A percentile compares a stretch with the other conserved stretches of the same genome.
Evolutionary conservation across 2,329 filamentous ascomycete species (phyloP).

Genomic region (Penicillium corylophilum): DNA sequence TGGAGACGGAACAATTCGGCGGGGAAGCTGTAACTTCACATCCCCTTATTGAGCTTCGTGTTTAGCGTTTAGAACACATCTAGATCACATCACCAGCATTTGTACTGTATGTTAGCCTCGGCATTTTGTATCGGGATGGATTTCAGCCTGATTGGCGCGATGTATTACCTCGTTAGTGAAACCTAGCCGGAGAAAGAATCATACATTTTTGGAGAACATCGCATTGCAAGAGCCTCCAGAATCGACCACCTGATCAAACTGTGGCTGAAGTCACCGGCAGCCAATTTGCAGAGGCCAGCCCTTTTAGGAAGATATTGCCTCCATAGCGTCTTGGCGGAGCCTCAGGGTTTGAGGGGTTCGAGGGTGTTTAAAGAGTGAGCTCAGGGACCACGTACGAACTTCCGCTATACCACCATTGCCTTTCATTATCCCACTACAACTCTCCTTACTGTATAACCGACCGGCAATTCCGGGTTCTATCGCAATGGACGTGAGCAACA

Average conservation of each 20-base stretch:
- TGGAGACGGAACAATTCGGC: constrained; percentile 53
- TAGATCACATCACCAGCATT: neutral
- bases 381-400: no score
- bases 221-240: neutral
- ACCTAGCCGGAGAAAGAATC: neutral
- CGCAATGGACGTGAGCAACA: neutral
- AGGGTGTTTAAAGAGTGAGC: neutral
- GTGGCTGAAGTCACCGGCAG: neutral
- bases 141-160: neutral
- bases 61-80: neutral
- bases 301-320: no score
- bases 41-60: neutral
- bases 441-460: no score
- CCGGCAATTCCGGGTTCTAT: no score
- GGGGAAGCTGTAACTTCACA: constrained; percentile 9
- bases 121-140: neutral
- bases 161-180: neutral
- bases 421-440: no score
- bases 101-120: neutral
- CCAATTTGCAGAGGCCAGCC: neutral
- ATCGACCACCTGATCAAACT: neutral
- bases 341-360: neutral
- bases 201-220: no score
- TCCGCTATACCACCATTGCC: no score
- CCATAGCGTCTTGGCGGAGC: neutral